These are phyloP conservation scores for Spinacia oleracea DNA, from an alignment of 179 eudicot genomes.

Conservation along the genomic window DNA sequence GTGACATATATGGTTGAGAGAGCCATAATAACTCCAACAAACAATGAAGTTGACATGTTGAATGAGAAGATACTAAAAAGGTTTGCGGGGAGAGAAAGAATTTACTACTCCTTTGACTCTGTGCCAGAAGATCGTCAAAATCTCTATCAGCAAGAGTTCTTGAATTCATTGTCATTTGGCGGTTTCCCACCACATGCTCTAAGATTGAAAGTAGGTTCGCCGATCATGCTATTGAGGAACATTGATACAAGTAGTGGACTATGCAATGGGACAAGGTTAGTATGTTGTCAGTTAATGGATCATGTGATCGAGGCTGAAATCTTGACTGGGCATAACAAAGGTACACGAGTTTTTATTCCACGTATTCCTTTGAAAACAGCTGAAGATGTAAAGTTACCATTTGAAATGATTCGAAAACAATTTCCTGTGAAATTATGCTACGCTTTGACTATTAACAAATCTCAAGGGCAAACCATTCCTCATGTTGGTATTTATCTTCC, in stretches of 20 bases:
- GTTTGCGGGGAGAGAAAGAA: background rate
- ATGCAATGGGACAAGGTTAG: background rate
- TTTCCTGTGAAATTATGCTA: background rate
- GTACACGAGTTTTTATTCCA: background rate
- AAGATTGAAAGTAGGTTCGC: background rate
- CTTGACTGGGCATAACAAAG: background rate
- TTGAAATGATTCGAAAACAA: background rate
- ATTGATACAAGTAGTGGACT: background rate
- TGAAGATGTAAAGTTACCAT: background rate
- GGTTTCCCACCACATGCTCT: constrained; percentile 7
- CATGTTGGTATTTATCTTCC: constrained; percentile 1
- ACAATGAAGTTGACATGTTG: background rate
- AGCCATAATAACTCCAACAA: constrained; percentile 2
- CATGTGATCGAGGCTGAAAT: constrained; percentile 5
- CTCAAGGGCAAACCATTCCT: background rate
- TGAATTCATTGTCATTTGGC: background rate
- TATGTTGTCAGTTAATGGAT: background rate
- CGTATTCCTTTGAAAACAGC: constrained; percentile 7
- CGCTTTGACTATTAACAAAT: background rate
- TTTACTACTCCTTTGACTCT: background rate
- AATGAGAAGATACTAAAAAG: background rate
- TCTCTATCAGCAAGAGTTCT: background rate
- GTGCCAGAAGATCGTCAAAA: constrained; percentile 4
- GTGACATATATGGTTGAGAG: constrained; percentile 12
- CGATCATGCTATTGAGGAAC: background rate